phyloP scores from a whole-genome alignment of 2,329 filamentous ascomycete species.

The Cercospora citrullina region DNA sequence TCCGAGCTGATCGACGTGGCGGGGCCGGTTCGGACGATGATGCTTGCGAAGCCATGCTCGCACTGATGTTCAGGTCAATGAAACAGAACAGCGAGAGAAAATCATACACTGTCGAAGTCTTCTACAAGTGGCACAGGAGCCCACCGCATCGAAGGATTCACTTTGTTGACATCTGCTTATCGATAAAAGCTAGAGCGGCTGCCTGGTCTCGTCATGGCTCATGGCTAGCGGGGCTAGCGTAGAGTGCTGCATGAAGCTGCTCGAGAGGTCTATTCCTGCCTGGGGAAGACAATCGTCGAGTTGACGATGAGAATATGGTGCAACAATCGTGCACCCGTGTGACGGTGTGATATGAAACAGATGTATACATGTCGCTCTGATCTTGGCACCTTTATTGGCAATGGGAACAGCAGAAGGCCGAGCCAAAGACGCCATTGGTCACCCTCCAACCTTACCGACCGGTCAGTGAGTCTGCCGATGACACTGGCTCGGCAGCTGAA shows the following conservation, averaged over 20 bases:
- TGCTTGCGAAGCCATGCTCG: background rate
- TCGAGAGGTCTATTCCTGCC: background rate
- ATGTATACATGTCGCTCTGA: background rate
- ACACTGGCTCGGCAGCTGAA: too few relatives aligned
- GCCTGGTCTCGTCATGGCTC: background rate
- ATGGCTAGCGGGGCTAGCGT: background rate
- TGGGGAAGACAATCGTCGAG: background rate
- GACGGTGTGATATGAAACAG: background rate
- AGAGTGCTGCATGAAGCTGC: background rate
- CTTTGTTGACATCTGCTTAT: background rate
- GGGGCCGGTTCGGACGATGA: background rate
- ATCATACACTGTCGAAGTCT: background rate
- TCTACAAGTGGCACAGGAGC: background rate
- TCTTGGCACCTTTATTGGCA: background rate
- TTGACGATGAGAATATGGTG: background rate
- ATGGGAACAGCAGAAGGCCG: background rate
- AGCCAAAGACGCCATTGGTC: background rate
- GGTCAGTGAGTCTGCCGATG: too few relatives aligned
- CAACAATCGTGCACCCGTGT: background rate
- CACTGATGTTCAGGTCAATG: too few relatives aligned
- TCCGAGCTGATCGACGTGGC: slow-evolving; percentile 5
- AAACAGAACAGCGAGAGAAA: background rate
- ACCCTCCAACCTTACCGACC: background rate
- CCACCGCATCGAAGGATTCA: background rate
- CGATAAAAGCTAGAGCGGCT: background rate